Evolutionary conservation across 2,329 filamentous ascomycete genomes (phyloP), one percentile per base, ranked within the genome.

Genomic region (Pseudogymnoascus sp.): DNA sequence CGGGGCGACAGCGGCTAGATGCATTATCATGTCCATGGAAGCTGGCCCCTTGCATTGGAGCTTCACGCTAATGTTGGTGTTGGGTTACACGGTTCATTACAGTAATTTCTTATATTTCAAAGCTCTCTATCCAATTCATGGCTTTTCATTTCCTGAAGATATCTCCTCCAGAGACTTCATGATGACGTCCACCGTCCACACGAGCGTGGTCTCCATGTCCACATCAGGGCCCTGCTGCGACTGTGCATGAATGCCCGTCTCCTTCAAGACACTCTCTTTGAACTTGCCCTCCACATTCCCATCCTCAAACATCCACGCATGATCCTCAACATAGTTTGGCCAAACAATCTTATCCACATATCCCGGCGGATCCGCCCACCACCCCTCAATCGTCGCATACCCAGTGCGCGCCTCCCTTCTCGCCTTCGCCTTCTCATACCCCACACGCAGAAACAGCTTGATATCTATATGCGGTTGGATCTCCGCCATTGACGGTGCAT

Each of bases 341-440:
- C 94, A 99, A 4, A 99, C 94, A 60, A 99, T 82, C 71, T 89
- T 83, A 72, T 97, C 92, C 37, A 97, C 91, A 72, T 97, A 99
- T 0, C 90, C 92, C 0, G 91, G 91, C 0, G 94, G 94, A 73
- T 99, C 94, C 61, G 86, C 81, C 94, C 94, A 99, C 76, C 97
- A 99, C 28, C 92, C 93, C 69, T 97, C 85, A 4, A 88, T 74
- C 2, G 90, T 93, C 30, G 91, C 88, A 72, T 94, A 94, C 9
- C 89, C 89, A 66, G 81, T 84, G 60, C 90, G 77, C 0, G 84
- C 84, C 70, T 88, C 84, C 30, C 90, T 77, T 22, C 90, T 79
- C 34, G 77, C 74, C 69, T 87, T 88, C 2, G 87, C 87, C 39
- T 75, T 81, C 11, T 76, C 76, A 62, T 87, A 86, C 28, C 83